A percentile compares a stretch with the other conserved stretches of the same genome.
Conservation (phyloP, 805 yeast species). For the Tetrapisispora namnaoensis region DNA sequence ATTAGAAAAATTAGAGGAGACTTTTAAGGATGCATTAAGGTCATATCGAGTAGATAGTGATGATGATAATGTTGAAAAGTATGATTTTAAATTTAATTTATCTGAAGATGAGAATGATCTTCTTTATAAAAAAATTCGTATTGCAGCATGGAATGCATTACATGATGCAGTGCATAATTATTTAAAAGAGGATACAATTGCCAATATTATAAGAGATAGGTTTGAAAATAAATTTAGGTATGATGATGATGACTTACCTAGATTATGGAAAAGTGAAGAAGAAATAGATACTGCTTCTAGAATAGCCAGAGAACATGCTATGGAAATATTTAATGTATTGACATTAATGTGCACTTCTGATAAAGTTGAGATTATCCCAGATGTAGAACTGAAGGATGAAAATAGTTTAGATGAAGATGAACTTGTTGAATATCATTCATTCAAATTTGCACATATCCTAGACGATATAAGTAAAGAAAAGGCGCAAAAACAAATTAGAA, state of each 20-base stretch:
- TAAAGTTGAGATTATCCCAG: slow-evolving; percentile 53
- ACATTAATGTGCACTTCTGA: slow-evolving; percentile 44
- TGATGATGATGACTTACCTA: slow-evolving; percentile 74
- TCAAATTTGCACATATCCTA: slow-evolving; percentile 48
- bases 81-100: slow-evolving; percentile 63
- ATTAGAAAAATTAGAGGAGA: slow-evolving; percentile 34
- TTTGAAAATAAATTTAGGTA: slow-evolving; percentile 80
- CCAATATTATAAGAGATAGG: slow-evolving; percentile 57
- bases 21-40: slow-evolving; percentile 24
- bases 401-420: slow-evolving; percentile 29
- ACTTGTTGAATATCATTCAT: slow-evolving; percentile 33
- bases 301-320: slow-evolving; percentile 48
- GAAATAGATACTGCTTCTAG: slow-evolving; percentile 67
- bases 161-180: slow-evolving; percentile 49
- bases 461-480: slow-evolving; percentile 46
- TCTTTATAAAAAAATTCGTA: slow-evolving; percentile 37
- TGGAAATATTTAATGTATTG: slow-evolving; percentile 48
- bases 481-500: slow-evolving; percentile 51
- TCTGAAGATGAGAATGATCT: slow-evolving; percentile 32
- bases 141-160: slow-evolving; percentile 57
- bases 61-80: slow-evolving; percentile 33
- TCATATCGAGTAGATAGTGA: slow-evolving; percentile 20
- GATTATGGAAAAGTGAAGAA: slow-evolving; percentile 61
- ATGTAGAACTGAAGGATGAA: slow-evolving; percentile 35
- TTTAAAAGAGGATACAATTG: slow-evolving; percentile 55